phyloP scores from a whole-genome alignment of 129 eudicot species.

The Tagetes patula region DNA sequence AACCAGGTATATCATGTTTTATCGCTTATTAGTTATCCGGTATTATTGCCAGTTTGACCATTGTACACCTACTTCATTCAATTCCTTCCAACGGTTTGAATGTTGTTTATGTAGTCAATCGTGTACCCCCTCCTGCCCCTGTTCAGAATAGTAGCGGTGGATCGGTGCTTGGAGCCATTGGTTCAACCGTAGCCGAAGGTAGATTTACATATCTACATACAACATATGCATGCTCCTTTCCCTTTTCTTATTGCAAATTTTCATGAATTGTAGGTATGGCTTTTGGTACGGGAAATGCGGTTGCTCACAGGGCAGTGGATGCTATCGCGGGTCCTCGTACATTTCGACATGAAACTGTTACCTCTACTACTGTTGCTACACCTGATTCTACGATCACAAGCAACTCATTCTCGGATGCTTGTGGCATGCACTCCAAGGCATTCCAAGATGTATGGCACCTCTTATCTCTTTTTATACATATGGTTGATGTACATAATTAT shows the following conservation, averaged over 20 bases:
- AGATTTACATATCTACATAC: neutral
- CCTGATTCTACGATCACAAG: constrained; percentile 36
- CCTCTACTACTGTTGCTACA: constrained; percentile 45
- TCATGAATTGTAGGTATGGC: constrained; percentile 63
- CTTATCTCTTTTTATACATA: neutral
- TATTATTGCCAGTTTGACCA: neutral
- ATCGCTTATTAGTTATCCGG: neutral
- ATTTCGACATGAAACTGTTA: constrained; percentile 72
- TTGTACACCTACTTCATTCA: neutral
- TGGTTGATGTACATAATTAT: no score
- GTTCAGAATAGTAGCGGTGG: constrained; percentile 72
- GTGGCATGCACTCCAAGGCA: constrained; percentile 74
- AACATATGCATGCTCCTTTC: neutral
- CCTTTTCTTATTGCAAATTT: neutral
- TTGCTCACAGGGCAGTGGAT: constrained; percentile 96
- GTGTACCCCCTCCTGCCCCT: constrained; percentile 95
- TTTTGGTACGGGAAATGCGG: constrained; percentile 89
- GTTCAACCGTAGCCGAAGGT: constrained; percentile 93
- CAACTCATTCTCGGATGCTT: constrained; percentile 61
- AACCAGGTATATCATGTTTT: constrained; percentile 49
- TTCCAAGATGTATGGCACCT: constrained; percentile 68
- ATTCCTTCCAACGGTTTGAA: neutral
- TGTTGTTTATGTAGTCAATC: constrained; percentile 41
- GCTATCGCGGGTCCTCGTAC: constrained; percentile 94
- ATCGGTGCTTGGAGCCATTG: constrained; percentile 73